Conservation (phyloP, 208 protist genomes). For the Trichomonas tenax region DNA sequence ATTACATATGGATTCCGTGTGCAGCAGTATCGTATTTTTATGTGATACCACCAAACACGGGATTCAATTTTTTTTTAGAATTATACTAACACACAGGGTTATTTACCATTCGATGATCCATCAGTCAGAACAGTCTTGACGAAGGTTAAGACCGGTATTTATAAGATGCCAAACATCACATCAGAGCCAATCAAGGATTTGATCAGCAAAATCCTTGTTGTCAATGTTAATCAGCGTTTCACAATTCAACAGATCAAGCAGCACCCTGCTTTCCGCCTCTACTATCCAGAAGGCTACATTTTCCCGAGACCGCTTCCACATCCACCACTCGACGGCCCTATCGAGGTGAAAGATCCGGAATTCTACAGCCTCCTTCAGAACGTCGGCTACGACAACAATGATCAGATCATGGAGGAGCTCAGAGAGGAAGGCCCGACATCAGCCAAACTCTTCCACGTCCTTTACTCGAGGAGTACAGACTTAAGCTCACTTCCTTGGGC, state of each 20-base stretch:
- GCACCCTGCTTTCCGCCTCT: background rate
- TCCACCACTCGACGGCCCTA: background rate
- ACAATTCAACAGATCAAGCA: background rate
- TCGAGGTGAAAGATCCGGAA: background rate
- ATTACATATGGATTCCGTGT: background rate
- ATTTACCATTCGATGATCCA: background rate
- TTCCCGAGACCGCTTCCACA: background rate
- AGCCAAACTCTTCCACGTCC: background rate
- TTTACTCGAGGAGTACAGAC: background rate
- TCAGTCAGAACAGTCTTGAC: background rate
- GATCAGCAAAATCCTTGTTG: background rate
- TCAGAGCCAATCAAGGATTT: background rate
- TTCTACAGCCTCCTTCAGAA: background rate
- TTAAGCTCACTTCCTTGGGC: background rate
- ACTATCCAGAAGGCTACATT: background rate
- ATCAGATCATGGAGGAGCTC: background rate
- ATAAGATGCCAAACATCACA: background rate
- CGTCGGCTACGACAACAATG: background rate
- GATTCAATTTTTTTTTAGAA: background rate
- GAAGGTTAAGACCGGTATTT: background rate
- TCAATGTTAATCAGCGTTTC: background rate
- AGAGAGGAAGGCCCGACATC: background rate
- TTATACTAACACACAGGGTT: background rate
- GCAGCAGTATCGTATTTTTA: background rate
- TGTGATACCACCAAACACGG: background rate